phyloP scores from a whole-genome alignment of 2,329 filamentous ascomycete genomes.

The Chaetomiaceae sp. region DNA sequence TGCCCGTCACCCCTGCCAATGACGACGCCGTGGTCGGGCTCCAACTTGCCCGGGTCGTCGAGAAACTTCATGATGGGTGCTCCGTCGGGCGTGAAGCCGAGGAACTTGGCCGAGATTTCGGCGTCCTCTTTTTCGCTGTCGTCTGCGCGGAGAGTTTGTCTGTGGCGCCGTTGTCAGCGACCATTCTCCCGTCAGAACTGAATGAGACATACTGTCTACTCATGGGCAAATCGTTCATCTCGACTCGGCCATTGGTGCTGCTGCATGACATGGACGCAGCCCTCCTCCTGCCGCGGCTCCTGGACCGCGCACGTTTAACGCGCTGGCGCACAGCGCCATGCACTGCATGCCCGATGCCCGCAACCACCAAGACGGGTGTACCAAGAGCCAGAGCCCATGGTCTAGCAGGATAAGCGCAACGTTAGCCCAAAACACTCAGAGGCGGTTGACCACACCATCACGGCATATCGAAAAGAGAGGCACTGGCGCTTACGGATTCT shows the following conservation, averaged over 20 bases:
- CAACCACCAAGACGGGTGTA: slow-evolving; percentile 57
- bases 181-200: neutral
- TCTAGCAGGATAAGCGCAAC: slow-evolving; percentile 25
- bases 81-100: slow-evolving; percentile 44
- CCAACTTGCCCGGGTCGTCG: slow-evolving; percentile 31
- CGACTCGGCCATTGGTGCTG: slow-evolving; percentile 13
- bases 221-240: slow-evolving; percentile 28
- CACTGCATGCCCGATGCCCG: slow-evolving; percentile 48
- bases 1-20: slow-evolving; percentile 36
- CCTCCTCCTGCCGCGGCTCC: slow-evolving; percentile 15
- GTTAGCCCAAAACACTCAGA: no score
- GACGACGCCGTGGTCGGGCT: slow-evolving; percentile 33
- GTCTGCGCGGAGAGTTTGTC: slow-evolving; percentile 25
- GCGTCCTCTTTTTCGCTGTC: slow-evolving; percentile 33
- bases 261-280: slow-evolving; percentile 7
- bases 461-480: no score
- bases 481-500: slow-evolving; percentile 47
- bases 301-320: slow-evolving; percentile 29
- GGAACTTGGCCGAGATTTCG: slow-evolving; percentile 33
- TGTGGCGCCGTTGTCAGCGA: slow-evolving; percentile 14
- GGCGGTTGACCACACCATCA: no score
- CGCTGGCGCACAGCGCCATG: slow-evolving; percentile 37
- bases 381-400: slow-evolving; percentile 57
- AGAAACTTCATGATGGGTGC: slow-evolving; percentile 44
- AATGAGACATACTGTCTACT: slow-evolving; percentile 42